phyloP scores from a whole-genome alignment of 2,329 filamentous ascomycete genomes.

The Botryotinia narcissicola region DNA sequence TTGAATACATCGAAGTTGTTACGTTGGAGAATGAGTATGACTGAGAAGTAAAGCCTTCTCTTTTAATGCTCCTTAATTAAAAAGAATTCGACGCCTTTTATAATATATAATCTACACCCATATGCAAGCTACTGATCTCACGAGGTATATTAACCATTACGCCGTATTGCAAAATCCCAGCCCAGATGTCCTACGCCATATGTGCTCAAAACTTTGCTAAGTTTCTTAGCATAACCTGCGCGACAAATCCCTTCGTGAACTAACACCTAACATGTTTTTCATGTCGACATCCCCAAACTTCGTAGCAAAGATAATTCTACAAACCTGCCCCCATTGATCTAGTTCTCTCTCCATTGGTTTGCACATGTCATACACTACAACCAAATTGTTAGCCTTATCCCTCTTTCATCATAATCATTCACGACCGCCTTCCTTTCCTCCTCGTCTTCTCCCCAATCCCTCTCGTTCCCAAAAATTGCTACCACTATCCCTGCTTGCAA shows the following conservation, averaged over 20 bases:
- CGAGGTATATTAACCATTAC: conserved; percentile 7
- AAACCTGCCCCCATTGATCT: not conserved
- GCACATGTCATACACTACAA: conserved; percentile 64
- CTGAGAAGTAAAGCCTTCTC: not conserved
- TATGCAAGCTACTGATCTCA: conserved; percentile 11
- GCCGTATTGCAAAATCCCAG: not conserved
- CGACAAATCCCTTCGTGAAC: not conserved
- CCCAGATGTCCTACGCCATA: not conserved
- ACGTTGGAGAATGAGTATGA: not conserved
- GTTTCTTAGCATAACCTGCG: not conserved
- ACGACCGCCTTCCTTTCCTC: not conserved
- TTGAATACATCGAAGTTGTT: not conserved
- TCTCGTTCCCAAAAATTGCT: not conserved
- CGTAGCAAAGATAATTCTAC: not conserved
- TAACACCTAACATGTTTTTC: not conserved
- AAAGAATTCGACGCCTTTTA: conserved; percentile 2
- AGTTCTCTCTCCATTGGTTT: conserved; percentile 66
- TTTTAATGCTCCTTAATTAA: not conserved
- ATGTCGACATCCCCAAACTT: not conserved
- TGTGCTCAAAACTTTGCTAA: not conserved
- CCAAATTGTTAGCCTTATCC: not conserved
- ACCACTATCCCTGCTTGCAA: not conserved
- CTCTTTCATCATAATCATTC: conserved; percentile 9
- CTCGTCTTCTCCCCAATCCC: not conserved
- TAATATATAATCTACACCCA: conserved; percentile 8